These are phyloP conservation scores for Theobroma cacao DNA, from an alignment of 345 rosid genomes.

Conservation along the genomic window DNA sequence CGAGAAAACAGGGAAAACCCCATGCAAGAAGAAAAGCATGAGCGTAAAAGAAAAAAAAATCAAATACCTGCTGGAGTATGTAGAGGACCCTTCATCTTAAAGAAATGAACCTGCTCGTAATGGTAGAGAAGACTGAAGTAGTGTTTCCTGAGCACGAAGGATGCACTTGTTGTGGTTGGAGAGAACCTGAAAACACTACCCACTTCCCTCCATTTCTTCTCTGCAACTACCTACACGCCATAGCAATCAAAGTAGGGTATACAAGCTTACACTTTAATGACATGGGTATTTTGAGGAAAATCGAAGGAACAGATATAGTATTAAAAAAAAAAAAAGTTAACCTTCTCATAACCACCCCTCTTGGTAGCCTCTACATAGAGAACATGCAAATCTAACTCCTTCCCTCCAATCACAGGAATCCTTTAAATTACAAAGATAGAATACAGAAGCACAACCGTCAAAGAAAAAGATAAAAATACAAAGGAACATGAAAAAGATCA, in stretches of 20 bases:
- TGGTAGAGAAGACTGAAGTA: slow-evolving; percentile 78
- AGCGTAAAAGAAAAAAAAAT: not conserved
- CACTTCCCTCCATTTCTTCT: slow-evolving; percentile 99
- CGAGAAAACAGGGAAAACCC: not conserved
- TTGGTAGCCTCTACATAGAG: slow-evolving; percentile 78
- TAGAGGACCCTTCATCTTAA: slow-evolving; percentile 60
- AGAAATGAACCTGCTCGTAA: slow-evolving; percentile 88
- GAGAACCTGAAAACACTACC: slow-evolving; percentile 84
- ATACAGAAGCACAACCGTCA: not conserved
- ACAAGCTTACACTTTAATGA: not conserved
- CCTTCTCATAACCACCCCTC: slow-evolving; percentile 94
- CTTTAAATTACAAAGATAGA: slow-evolving; percentile 30
- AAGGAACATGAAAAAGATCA: not conserved
- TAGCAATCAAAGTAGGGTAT: not conserved
- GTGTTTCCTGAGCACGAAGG: slow-evolving; percentile 88
- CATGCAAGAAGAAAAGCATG: not conserved
- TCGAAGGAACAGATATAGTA: not conserved
- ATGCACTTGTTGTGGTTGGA: slow-evolving; percentile 94
- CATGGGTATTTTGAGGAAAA: not conserved
- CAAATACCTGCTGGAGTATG: slow-evolving; percentile 49
- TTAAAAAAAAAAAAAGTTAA: slow-evolving; percentile 13
- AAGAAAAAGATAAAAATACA: not conserved
- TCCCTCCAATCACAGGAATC: slow-evolving; percentile 99
- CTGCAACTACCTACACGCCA: slow-evolving; percentile 70
- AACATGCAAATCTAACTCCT: slow-evolving; percentile 89